Base-by-base conservation (phyloP, 2,329 filamentous ascomycete species). In the Apiospora sp. region DNA sequence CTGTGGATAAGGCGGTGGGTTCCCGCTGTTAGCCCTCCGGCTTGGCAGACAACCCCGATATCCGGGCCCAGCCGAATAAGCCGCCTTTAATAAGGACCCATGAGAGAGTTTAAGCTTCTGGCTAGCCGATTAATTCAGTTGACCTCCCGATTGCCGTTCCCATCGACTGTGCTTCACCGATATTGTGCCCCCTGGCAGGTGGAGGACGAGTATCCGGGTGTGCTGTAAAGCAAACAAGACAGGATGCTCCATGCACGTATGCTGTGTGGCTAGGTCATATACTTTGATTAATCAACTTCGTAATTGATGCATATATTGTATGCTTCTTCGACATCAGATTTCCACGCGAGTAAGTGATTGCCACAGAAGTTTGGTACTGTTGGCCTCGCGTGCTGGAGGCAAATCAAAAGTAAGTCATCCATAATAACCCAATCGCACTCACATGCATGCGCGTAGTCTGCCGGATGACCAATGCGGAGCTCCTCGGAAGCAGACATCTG, bases 1-100 rank as follows among this genome's bases (percentile, higher is more conserved):
- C 58, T 64, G 58, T 64, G 58, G 19, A 64, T 64, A 41, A 64
- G 19, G 13, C 58, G 58, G 34, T 64, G 58, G 58, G 58, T 64
- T 64, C 58, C 58, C 58, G 58, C 22, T 14, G 19, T 41, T 64
- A 64, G 22, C 30, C 34, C 34, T 51, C 30, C 34, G 58, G 58
- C 58, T 64, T 64, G 58, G 58, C 58, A 41, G 34, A 12, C n/a
- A 41, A 64, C 4, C 58, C 58, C 58, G 58, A 64, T 37, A 64
- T 64, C 58, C 58, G 58, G 34, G 19, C 8, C 34, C 58, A 64
- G 58, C 58, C 58, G 58, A 41, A 3, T 13, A 22, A 41, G 58
- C 58, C 58, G 58, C 34, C 34, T 13, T 13, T 19, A 41, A 22
- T 19, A n/a, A 30, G 27, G 27, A 30, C 27, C 37, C 37, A 41